Base-by-base conservation (phyloP, 2,329 filamentous ascomycete species). In the Penicillium sp. region DNA sequence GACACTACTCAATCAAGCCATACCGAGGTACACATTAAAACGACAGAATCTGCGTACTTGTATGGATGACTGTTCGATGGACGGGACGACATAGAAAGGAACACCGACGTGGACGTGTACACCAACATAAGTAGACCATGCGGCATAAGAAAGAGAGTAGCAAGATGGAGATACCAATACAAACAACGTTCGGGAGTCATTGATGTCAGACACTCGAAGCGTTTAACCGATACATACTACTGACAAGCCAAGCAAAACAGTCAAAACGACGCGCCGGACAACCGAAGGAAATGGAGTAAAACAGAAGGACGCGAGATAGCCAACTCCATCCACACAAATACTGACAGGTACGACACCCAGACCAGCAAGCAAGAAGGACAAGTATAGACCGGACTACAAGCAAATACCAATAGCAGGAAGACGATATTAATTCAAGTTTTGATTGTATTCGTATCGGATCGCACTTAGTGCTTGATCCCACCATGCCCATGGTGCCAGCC, bases 391-490 rank as follows among this genome's bases (percentile, higher is more conserved):
- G 9, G 6, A 19, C 22, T 25, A 25, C 22, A 13, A 28, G 2
- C 38, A 40, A 40, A 7, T 18, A 29, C 14, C 25, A 12, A 29
- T 29, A 3, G 1, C 2, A 7, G 7, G 19, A 38, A 11, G 11
- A 31, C 18, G 8, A n/a, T 18, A 36, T 30, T 40, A 18, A 39
- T 49, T 49, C 10, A 22, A 45, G 34, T 59, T 57, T 64, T 57
- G 59, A 61, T 67, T 61, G 63, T 68, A 68, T 69, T 69, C 65
- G 66, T 68, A 66, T 63, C 57, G 54, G 65, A 67, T 56, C 64
- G 59, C 59, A 61, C 52, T 47, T 44, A 52, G 53, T 55, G 50
- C 55, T 49, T 57, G 61, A 60, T 65, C 56, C 55, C 64, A 58
- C 64, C 59, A 56, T 61, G 58, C 53, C 56, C 54, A 59, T 62